Percentiles rank a stretch among this genome's conserved stretches.
Evolutionary conservation across 2,329 filamentous ascomycete species (phyloP).

Genomic region (Fusarium incarnatum): DNA sequence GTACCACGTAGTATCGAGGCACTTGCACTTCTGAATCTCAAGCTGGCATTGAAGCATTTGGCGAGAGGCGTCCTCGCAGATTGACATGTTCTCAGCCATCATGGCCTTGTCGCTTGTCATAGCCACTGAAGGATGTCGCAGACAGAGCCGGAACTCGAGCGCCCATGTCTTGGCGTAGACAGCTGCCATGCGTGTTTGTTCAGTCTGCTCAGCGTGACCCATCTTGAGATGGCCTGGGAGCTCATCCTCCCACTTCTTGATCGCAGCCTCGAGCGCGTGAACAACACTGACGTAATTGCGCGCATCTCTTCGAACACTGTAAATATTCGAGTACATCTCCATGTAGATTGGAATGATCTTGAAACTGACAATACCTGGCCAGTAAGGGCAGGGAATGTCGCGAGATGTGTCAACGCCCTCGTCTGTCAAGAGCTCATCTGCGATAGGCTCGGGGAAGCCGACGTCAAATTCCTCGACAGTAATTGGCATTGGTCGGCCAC

Average conservation of each 20-base stretch:
- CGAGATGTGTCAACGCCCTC: conserved; percentile 68
- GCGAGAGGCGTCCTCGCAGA: conserved; percentile 74
- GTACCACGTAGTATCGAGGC: conserved; percentile 83
- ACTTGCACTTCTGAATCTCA: conserved; percentile 71
- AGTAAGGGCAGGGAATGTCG: conserved; percentile 72
- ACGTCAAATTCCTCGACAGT: conserved; percentile 81
- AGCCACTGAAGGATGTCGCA: conserved; percentile 72
- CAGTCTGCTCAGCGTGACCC: conserved; percentile 55
- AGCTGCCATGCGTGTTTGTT: conserved; percentile 62
- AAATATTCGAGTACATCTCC: conserved; percentile 82
- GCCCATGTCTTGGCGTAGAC: conserved; percentile 66
- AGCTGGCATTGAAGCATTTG: conserved; percentile 71
- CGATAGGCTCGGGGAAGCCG: conserved; percentile 77
- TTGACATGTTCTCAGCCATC: conserved; percentile 70
- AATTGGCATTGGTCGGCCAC: conserved; percentile 82
- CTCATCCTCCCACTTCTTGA: conserved; percentile 71
- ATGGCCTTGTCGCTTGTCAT: conserved; percentile 65
- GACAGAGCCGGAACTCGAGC: conserved; percentile 68
- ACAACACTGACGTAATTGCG: conserved; percentile 73
- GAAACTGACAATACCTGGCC: conserved; percentile 73
- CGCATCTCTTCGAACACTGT: conserved; percentile 73
- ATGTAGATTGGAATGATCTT: conserved; percentile 75
- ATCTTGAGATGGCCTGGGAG: conserved; percentile 70
- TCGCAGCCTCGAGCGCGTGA: conserved; percentile 72
- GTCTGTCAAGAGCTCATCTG: conserved; percentile 77